Conservation (phyloP, 371 early-diverging fungal genomes). For the Hamiltosporidium magnivora region DNA sequence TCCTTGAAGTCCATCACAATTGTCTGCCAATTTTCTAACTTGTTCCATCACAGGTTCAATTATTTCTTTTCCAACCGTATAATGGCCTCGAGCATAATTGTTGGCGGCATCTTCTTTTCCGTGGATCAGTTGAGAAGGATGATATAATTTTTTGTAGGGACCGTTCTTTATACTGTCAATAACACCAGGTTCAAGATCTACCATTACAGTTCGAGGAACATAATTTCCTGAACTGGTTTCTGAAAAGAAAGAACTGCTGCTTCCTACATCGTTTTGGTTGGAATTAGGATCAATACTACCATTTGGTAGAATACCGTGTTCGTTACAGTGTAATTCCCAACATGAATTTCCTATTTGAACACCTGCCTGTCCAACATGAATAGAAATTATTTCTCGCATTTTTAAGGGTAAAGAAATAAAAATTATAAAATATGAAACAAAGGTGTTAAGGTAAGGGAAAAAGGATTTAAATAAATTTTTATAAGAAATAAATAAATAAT, state of each 20-base stretch:
- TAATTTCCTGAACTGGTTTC: constrained; percentile 90
- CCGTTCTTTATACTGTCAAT: constrained; percentile 86
- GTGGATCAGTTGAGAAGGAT: constrained; percentile 89
- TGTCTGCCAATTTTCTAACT: constrained; percentile 85
- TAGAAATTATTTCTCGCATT: constrained; percentile 91
- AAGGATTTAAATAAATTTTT: no score
- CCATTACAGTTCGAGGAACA: constrained; percentile 93
- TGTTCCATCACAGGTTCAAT: constrained; percentile 85
- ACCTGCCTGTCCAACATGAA: constrained; percentile 95
- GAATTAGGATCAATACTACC: constrained; percentile 58
- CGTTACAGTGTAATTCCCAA: constrained; percentile 92
- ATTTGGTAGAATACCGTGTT: constrained; percentile 90
- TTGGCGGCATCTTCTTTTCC: constrained; percentile 98
- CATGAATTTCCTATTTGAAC: constrained; percentile 99
- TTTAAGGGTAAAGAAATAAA: background rate
- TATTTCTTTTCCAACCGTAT: constrained; percentile 92
- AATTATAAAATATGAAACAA: background rate
- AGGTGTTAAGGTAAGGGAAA: background rate
- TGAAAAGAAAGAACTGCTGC: constrained; percentile 79
- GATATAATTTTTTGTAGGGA: constrained; percentile 84
- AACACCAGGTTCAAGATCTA: constrained; percentile 88
- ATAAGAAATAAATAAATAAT: no score
- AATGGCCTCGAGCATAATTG: constrained; percentile 98
- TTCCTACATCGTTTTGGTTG: constrained; percentile 65
- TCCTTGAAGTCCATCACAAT: constrained; percentile 69